Evolutionary conservation across 2,329 filamentous ascomycete genomes (phyloP), one percentile per base, ranked within the genome.

Genomic region (Fusarium torulosum): DNA sequence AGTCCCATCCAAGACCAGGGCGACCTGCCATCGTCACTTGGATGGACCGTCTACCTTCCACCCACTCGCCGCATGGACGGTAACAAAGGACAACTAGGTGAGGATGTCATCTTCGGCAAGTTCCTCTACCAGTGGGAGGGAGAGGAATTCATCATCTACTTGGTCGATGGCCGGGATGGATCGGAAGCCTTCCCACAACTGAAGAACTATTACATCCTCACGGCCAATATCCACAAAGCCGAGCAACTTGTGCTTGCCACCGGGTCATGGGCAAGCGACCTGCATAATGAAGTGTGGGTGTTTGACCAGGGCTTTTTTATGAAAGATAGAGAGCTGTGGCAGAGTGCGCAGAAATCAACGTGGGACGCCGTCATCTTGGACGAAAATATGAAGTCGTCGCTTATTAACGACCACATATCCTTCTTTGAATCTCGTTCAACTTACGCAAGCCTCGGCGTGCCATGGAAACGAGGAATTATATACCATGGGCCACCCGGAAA

Each of bases 381-480:
- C 17, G 14, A 29, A 7, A 21, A 38, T 3, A 53, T 53, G 51
- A 53, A 53, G 29, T 15, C 38, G n/a, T 7, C 8, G 4, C 41
- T 53, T 14, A 53, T 53, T 7, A 38, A 53, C 31, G 51, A 53
- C 15, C 51, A 53, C n/a, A n/a, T 37, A 1, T 53, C 51, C 13
- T 53, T 53, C 15, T 53, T 53, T 15, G 41, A 53, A 14, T 53
- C 51, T 6, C 46, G 43, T 7, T 13, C 46, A n/a, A 53, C 51
- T 0, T 53, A 53, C 10, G 29, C 25, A 15, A 13, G 20, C 19
- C 51, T 53, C 2, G 51, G 51, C 2, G 88, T 92, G 6, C 89
- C 90, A 0, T 92, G 90, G 90, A 92, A 92, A 81, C 80, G 89
- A 45, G 89, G 89, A 1, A 79, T 91, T 43, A 91, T 92, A 59